These are phyloP conservation scores for Populus nigra DNA, from an alignment of 345 rosid species.

Conservation along the genomic window DNA sequence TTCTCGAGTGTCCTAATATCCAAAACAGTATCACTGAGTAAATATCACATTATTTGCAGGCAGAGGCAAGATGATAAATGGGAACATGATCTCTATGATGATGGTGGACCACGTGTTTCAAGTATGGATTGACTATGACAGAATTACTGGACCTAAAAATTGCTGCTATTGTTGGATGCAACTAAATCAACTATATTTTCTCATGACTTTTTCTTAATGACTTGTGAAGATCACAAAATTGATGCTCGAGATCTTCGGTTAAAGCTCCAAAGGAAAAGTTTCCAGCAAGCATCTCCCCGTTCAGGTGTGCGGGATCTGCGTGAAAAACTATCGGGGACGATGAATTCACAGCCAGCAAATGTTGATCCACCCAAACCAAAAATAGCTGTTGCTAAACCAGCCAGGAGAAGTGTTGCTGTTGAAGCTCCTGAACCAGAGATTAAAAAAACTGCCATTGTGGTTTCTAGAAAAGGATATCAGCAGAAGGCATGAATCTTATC, in stretches of 20 bases:
- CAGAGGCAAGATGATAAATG: slow-evolving; percentile 95
- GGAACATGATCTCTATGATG: slow-evolving; percentile 89
- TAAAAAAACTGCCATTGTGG: slow-evolving; percentile 43
- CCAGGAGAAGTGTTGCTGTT: slow-evolving; percentile 56
- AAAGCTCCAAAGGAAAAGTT: slow-evolving; percentile 77
- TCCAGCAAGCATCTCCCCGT: slow-evolving; percentile 45
- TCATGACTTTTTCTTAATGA: slow-evolving; percentile 47
- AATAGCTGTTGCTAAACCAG: slow-evolving; percentile 48
- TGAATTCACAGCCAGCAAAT: slow-evolving; percentile 52
- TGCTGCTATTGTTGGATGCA: slow-evolving; percentile 40
- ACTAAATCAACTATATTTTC: slow-evolving; percentile 34
- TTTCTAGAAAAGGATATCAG: slow-evolving; percentile 55
- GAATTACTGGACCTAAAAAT: slow-evolving; percentile 26
- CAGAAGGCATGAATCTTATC: slow-evolving; percentile 43
- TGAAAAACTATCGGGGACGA: slow-evolving; percentile 84
- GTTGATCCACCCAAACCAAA: slow-evolving; percentile 49
- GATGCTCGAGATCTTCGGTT: slow-evolving; percentile 82
- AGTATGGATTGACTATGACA: slow-evolving; percentile 55
- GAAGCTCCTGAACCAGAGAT: slow-evolving; percentile 56
- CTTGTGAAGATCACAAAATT: slow-evolving; percentile 61
- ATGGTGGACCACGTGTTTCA: slow-evolving; percentile 52
- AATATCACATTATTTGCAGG: slow-evolving; percentile 47
- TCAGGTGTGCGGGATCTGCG: slow-evolving; percentile 72
- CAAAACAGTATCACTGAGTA: slow-evolving; percentile 2
- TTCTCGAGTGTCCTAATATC: not conserved